phyloP scores from a whole-genome alignment of 176 grass and related monocot species.

The Avena eriantha region DNA sequence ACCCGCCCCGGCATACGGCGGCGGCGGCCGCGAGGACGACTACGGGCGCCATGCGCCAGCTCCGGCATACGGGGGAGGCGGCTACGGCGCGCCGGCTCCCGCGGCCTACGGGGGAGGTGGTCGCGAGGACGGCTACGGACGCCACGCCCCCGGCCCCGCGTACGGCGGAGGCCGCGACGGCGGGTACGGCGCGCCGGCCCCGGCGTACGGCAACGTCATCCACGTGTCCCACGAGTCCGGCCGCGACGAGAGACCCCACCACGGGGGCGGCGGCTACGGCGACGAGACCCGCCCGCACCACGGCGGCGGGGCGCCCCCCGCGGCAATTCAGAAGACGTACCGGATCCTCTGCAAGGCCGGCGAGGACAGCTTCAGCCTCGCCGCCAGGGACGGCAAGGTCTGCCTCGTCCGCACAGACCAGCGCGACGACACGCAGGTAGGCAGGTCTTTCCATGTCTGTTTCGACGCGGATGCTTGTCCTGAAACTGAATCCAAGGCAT shows the following conservation, averaged over 20 bases:
- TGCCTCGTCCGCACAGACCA: slow-evolving; percentile 52
- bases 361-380: slow-evolving; percentile 63
- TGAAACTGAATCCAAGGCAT: no score
- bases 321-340: slow-evolving; percentile 43
- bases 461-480: no score
- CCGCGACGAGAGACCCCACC: slow-evolving; percentile 16
- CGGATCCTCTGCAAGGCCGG: slow-evolving; percentile 70
- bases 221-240: slow-evolving; percentile 41
- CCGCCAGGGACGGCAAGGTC: slow-evolving; percentile 54
- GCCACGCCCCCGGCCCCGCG: not conserved
- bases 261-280: slow-evolving; percentile 41
- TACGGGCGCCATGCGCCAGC: not conserved
- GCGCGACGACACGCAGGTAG: slow-evolving; percentile 63
- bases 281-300: slow-evolving; percentile 41
- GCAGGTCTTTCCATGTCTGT: no score
- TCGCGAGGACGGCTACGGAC: not conserved
- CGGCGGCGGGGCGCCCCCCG: slow-evolving; percentile 34
- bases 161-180: slow-evolving; percentile 13
- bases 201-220: slow-evolving; percentile 29
- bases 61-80: not conserved
- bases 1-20: not conserved
- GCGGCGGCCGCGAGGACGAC: not conserved
- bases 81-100: not conserved
- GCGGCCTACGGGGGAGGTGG: not conserved
- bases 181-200: not conserved